Base-by-base conservation (phyloP, 2,329 filamentous ascomycete genomes). In the Trichoderma semiorbis region DNA sequence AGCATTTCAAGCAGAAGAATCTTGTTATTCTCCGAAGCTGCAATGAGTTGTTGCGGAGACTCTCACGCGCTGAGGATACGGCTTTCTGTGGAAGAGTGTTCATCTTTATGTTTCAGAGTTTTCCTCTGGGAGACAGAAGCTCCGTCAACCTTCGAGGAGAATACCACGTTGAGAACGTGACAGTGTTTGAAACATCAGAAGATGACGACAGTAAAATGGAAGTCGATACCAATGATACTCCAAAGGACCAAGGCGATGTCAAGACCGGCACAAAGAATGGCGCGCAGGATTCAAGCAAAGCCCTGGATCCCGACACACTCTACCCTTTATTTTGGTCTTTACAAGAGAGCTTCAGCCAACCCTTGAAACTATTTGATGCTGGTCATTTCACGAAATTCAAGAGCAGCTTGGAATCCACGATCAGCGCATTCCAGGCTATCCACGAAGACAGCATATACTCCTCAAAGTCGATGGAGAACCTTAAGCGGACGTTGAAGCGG, bases 71-170 rank as follows among this genome's bases (percentile, higher is more conserved):
- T 5, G 95, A 98, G 80, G 96, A 99, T 81, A 97, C 96, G 0
- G 94, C 97, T 0, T 99, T 99, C 79, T 99, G 96, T 78, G 96
- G 96, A 18, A 89, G 96, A 50, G 96, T 99, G 30, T 98, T 98
- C 81, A 98, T 99, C 74, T 99, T 98, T 81, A 89, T 99, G 79
- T 99, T 98, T 81, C 96, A 99, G 80, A 97, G 94, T 80, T 98
- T 99, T 78, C 96, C 96, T 1, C 86, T 99, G 0, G 95, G 95
- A 36, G 97, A 99, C 81, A 96, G 95, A 80, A 98, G 96, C 80
- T 98, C 96, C 0, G 96, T 99, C 64, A 99, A 99, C 78, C 86
- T 98, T 50, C 90, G 96, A 66, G 96, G 96, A 76, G 95, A 98
- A 83, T 99, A 96, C 76, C 96, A 99, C 78, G 90, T 93, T 30